phyloP scores from a whole-genome alignment of 148 eudicot species.

The Cornus controversa region DNA sequence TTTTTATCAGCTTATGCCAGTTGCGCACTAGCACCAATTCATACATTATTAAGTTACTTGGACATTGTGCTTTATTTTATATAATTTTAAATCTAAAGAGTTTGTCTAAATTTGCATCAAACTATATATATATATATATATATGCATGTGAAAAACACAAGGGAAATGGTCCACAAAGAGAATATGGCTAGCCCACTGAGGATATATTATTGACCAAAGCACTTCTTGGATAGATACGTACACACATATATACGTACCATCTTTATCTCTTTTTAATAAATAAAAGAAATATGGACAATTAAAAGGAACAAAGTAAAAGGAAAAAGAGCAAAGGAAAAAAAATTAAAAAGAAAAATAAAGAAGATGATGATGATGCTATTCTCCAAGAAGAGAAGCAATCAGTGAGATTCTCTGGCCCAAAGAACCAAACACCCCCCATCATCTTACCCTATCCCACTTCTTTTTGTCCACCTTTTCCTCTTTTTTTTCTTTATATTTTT shows the following conservation, averaged over 20 bases:
- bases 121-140: too few relatives aligned
- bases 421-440: constrained; percentile 2
- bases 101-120: too few relatives aligned
- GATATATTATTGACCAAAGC: not conserved
- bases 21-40: too few relatives aligned
- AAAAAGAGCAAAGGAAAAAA: not conserved
- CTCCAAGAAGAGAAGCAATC: constrained; percentile 31
- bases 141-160: not conserved
- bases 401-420: constrained; percentile 41
- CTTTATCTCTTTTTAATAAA: constrained; percentile 5
- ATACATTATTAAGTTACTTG: too few relatives aligned
- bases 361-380: constrained; percentile 23
- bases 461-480: constrained; percentile 22
- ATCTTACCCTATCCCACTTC: constrained; percentile 31
- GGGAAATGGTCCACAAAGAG: not conserved
- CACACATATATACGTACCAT: not conserved
- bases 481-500: not conserved
- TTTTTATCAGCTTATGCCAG: too few relatives aligned
- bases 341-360: constrained; percentile 28
- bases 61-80: too few relatives aligned
- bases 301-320: constrained; percentile 32
- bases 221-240: not conserved
- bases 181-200: not conserved
- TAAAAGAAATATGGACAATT: not conserved
- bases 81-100: too few relatives aligned